A percentile compares a stretch with the other conserved stretches of the same genome.
phyloP scores from a whole-genome alignment of 1,139 yeast genomes.

The Sugiyamaella pinicola region DNA sequence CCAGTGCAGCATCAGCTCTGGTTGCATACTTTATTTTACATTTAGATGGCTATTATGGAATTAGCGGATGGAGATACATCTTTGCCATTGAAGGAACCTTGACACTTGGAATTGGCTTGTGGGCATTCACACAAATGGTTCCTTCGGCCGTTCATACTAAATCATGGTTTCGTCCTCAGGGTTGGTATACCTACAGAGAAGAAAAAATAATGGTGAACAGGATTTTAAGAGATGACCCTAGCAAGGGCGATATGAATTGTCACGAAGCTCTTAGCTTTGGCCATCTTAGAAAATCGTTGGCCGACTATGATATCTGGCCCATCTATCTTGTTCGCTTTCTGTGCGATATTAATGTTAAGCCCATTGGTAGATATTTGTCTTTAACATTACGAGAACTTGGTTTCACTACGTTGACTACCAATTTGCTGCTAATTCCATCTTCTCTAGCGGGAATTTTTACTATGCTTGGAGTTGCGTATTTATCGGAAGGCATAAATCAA shows the following conservation, averaged over 20 bases:
- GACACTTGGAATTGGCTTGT: constrained; percentile 58
- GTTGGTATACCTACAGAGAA: constrained; percentile 67
- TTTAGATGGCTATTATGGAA: constrained; percentile 45
- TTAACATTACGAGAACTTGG: constrained; percentile 55
- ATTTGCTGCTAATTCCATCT: constrained; percentile 56
- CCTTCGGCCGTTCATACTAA: constrained; percentile 61
- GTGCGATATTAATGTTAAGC: constrained; percentile 48
- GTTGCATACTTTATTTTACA: constrained; percentile 51
- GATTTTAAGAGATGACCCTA: constrained; percentile 66
- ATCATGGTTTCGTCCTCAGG: constrained; percentile 52
- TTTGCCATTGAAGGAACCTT: constrained; percentile 64
- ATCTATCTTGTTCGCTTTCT: constrained; percentile 55
- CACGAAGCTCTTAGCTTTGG: constrained; percentile 53
- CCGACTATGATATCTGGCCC: constrained; percentile 64
- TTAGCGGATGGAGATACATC: constrained; percentile 65
- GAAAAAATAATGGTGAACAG: constrained; percentile 64
- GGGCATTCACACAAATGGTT: constrained; percentile 52
- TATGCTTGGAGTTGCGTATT: constrained; percentile 47
- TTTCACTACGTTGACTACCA: constrained; percentile 56
- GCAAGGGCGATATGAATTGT: constrained; percentile 69
- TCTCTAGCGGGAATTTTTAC: constrained; percentile 46
- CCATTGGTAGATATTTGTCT: constrained; percentile 53
- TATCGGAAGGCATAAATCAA: constrained; percentile 47
- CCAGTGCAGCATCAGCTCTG: constrained; percentile 42
- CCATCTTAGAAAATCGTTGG: constrained; percentile 47